Evolutionary conservation across 1,284 basidiomycete genomes (phyloP), one percentile per base, ranked within the genome.

Genomic region (Fistulina hepatica): DNA sequence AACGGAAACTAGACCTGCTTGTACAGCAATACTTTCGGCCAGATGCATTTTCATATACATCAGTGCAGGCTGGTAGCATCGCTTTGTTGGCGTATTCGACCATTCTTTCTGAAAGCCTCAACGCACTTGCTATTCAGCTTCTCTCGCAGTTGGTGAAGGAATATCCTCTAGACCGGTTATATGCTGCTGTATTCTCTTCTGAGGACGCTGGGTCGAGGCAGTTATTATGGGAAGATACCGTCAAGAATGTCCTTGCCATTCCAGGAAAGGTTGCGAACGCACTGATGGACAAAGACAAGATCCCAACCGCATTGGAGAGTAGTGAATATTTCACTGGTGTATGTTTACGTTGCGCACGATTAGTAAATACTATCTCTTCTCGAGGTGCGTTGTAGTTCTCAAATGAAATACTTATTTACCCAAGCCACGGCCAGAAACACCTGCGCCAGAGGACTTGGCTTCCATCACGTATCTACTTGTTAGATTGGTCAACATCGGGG

Each of bases 11-110:
- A 11, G 56, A 58, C 16, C 44, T 54, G 2, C 54, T 83, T 5
- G 46, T 73, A 5, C 65, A 73, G 34, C 76, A 81, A 44, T 83
- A 76, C 54, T 82, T 88, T 52, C 75, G 74, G 49, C 83, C 83
- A 3, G 72, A 77, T 47, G 47, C 59, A 15, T 71, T 76, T 50
- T 66, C 59, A 9, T 73, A 67, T 44, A 55, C 71, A 1, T 64
- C 60, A 5, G 43, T 62, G 12, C 48, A 58, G 3, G 69, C 77
- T 1, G 73, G 71, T 20, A 60, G 74, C 32, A 59, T 81, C 11
- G 73, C 72, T 10, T 39, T 76, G 2, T 56, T 63, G 32, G 77
- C 80, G 4, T 81, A 81, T 52, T 67, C 70, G 13, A 73, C 71
- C 1, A 59, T 84, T 28, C 56, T 79, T 17, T 67, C 75, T 4